Base-by-base conservation (phyloP, 345 rosid genomes). In the Sonneratia alba region DNA sequence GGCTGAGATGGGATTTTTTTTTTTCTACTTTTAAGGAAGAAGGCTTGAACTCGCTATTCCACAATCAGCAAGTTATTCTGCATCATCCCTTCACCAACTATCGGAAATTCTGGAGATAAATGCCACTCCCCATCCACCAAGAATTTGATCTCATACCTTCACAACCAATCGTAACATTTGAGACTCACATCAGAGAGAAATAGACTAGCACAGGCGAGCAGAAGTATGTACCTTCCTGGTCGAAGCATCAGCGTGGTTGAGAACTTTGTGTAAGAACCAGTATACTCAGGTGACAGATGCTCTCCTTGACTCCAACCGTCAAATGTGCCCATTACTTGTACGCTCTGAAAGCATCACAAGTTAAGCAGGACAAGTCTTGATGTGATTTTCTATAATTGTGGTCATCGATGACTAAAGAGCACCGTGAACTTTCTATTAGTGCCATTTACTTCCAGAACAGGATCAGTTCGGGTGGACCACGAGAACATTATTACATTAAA, bases 291-390 rank as follows among this genome's bases (percentile, higher is more conserved):
- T 0, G 97, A 91, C 69, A 91, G 78, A 79, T 88, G 84, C 78
- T 88, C 95, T 36, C 89, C 87, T 78, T 84, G 96, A 78, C 95
- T 91, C 97, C 96, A 91, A 45, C 96, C 96, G 36, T 89, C 96
- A 38, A 89, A 94, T 36, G 85, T 78, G 68, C 98, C 98, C 98
- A 88, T 89, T 67, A 89, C 96, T 87, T 94, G 96, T 56, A 94
- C 96, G 70, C 88, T 84, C 96, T 90, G 76, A 62, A 22, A 55
- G 48, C 34, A 73, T 36, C 21, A 51, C 3, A 65, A 59, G 47
- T 11, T 24, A 55, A 32, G 59, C 43, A 40, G 43, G 43, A 40
- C 43, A 14, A 59, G 36, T 11, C n/a, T n/a, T n/a, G n/a, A n/a
- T n/a, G n/a, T n/a, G n/a, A n/a, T n/a, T 62, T 27, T 62, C 38